Percentiles rank a stretch among this genome's conserved stretches.
Evolutionary conservation across 805 yeast genomes (phyloP).

Genomic region (Maudiozyma barnettii): DNA sequence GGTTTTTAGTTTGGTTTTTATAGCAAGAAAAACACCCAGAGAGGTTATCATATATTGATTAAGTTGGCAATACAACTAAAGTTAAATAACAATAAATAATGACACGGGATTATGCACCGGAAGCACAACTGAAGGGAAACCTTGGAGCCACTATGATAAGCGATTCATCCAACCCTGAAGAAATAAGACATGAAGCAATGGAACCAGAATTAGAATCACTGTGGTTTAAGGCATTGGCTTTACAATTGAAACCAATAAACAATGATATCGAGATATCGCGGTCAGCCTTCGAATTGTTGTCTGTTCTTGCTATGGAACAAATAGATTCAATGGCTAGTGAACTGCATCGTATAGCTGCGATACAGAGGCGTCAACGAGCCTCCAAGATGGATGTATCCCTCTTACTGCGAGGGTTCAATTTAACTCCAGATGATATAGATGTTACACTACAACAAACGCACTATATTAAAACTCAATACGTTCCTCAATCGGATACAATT

Average conservation of each 20-base stretch:
- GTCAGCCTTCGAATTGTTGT: slow-evolving; percentile 33
- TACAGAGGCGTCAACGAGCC: slow-evolving; percentile 52
- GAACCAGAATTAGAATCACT: slow-evolving; percentile 16
- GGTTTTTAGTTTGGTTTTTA: too few species aligned
- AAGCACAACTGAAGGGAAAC: not conserved
- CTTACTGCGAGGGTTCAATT: slow-evolving; percentile 35
- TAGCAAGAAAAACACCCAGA: too few species aligned
- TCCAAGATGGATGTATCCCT: slow-evolving; percentile 42
- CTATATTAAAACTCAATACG: slow-evolving; percentile 10
- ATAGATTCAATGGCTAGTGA: slow-evolving; percentile 33
- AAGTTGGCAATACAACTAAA: too few species aligned
- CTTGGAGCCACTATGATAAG: not conserved
- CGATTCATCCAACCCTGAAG: slow-evolving; percentile 14
- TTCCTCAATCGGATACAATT: slow-evolving; percentile 8
- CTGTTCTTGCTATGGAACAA: slow-evolving; percentile 29
- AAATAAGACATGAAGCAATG: slow-evolving; percentile 12
- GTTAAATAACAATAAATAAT: not conserved
- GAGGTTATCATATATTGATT: too few species aligned
- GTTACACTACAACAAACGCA: slow-evolving; percentile 28
- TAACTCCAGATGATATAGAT: slow-evolving; percentile 34
- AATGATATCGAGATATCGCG: slow-evolving; percentile 23
- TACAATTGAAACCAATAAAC: slow-evolving; percentile 29
- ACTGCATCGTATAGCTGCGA: slow-evolving; percentile 42
- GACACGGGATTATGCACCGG: not conserved
- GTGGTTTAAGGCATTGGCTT: slow-evolving; percentile 29